phyloP scores from a whole-genome alignment of 441 rosid genomes.

The Oxalis stricta region DNA sequence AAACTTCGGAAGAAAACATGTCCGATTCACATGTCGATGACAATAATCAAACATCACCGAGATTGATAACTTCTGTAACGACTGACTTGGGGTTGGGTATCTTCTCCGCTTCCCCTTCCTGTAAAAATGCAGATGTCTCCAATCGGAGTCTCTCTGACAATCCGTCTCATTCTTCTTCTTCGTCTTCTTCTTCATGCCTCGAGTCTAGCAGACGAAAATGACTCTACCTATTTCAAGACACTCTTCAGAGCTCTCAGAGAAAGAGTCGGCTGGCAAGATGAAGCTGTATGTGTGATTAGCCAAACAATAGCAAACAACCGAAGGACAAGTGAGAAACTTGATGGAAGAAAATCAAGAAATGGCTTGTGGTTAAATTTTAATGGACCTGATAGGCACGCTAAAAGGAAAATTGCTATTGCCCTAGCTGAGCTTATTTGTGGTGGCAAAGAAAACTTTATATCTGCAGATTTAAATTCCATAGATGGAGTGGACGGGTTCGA shows the following conservation, averaged over 20 bases:
- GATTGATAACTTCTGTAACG: slow-evolving; percentile 40
- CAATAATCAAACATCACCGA: slow-evolving; percentile 29
- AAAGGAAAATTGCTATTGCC: slow-evolving; percentile 44
- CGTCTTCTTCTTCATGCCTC: slow-evolving; percentile 30
- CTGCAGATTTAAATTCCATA: slow-evolving; percentile 36
- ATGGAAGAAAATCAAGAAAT: slow-evolving; percentile 22
- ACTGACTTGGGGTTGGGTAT: slow-evolving; percentile 45
- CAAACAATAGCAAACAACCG: slow-evolving; percentile 18
- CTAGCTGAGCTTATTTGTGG: slow-evolving; percentile 52
- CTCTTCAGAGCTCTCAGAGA: slow-evolving; percentile 33
- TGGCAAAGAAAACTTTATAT: slow-evolving; percentile 43
- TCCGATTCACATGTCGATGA: slow-evolving; percentile 41
- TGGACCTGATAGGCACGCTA: slow-evolving; percentile 48
- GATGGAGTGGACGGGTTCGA: slow-evolving; percentile 20
- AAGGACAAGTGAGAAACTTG: slow-evolving; percentile 13
- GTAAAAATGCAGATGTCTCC: slow-evolving; percentile 11
- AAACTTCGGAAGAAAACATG: slow-evolving; percentile 23
- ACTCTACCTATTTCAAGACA: slow-evolving; percentile 31
- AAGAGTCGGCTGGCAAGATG: slow-evolving; percentile 53
- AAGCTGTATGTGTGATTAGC: slow-evolving; percentile 29
- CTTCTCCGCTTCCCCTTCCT: slow-evolving; percentile 20
- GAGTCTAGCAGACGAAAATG: slow-evolving; percentile 21
- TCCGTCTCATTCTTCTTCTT: slow-evolving; percentile 26
- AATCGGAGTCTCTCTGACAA: slow-evolving; percentile 14
- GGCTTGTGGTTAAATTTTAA: slow-evolving; percentile 64